Conservation (phyloP, 768 basidiomycete genomes). For the Lactarius evosmus region DNA sequence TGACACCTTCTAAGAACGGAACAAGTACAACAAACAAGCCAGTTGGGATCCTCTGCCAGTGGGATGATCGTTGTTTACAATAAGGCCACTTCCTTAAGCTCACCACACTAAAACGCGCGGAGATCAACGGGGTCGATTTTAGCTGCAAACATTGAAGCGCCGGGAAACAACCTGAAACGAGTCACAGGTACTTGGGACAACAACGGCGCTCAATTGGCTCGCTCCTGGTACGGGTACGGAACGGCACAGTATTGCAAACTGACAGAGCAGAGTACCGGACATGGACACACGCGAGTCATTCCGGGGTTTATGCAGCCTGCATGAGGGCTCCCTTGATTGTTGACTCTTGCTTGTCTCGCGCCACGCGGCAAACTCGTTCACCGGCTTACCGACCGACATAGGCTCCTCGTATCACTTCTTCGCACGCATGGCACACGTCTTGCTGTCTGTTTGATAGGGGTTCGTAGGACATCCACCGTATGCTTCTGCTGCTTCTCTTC, state of each 20-base stretch:
- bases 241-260: neutral
- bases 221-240: neutral
- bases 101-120: neutral
- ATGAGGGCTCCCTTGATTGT: neutral
- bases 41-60: slow-evolving; percentile 6
- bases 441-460: neutral
- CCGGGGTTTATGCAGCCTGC: no score
- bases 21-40: slow-evolving; percentile 7
- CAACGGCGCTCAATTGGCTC: neutral
- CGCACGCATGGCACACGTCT: slow-evolving; percentile 1
- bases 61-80: slow-evolving; percentile 8
- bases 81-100: slow-evolving; percentile 11
- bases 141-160: neutral
- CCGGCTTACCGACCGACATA: neutral
- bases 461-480: neutral
- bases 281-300: slow-evolving; percentile 14
- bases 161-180: slow-evolving; percentile 13
- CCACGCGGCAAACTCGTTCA: neutral
- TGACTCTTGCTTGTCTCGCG: slow-evolving; percentile 3
- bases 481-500: slow-evolving; percentile 17
- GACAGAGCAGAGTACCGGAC: neutral
- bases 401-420: neutral
- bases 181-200: slow-evolving; percentile 8
- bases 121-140: slow-evolving; percentile 4
- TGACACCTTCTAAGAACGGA: slow-evolving; percentile 14